phyloP scores from a whole-genome alignment of 2,329 filamentous ascomycete genomes.

The Diaporthe capsici region DNA sequence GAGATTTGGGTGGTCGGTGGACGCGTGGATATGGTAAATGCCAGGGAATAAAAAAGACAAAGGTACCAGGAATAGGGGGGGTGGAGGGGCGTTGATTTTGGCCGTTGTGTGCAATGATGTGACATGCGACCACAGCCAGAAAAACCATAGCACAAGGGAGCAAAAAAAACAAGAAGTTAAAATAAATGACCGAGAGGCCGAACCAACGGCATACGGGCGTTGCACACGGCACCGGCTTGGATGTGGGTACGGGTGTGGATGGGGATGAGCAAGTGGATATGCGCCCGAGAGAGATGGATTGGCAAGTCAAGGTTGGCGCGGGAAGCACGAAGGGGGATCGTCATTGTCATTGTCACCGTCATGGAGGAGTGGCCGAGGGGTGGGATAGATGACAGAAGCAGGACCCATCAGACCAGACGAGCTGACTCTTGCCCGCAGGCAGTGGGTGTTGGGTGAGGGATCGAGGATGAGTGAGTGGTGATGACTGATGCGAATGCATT shows the following conservation, averaged over 20 bases:
- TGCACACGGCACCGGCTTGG: background rate
- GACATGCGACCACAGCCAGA: conserved; percentile 1
- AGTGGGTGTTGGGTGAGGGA: background rate
- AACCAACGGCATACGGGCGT: conserved; percentile 27
- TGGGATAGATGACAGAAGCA: conserved; percentile 16
- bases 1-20: conserved; percentile 32
- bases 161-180: conserved; percentile 7
- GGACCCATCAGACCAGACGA: conserved; percentile 16
- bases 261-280: conserved; percentile 19
- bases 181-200: conserved; percentile 31
- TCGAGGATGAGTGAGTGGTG: conserved; percentile 2
- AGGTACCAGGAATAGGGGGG: conserved; percentile 13
- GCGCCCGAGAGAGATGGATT: background rate
- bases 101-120: conserved; percentile 16
- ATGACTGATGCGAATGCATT: conserved; percentile 13
- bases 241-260: conserved; percentile 14
- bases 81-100: background rate
- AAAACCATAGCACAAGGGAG: background rate
- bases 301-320: conserved; percentile 31
- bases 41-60: conserved; percentile 13
- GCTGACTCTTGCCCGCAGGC: conserved; percentile 25
- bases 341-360: conserved; percentile 19
- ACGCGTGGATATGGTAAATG: conserved; percentile 27
- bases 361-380: conserved; percentile 18
- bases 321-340: conserved; percentile 37